Evolutionary conservation across 2,329 filamentous ascomycete genomes (phyloP).

Genomic region (Arthrinium puccinioides): DNA sequence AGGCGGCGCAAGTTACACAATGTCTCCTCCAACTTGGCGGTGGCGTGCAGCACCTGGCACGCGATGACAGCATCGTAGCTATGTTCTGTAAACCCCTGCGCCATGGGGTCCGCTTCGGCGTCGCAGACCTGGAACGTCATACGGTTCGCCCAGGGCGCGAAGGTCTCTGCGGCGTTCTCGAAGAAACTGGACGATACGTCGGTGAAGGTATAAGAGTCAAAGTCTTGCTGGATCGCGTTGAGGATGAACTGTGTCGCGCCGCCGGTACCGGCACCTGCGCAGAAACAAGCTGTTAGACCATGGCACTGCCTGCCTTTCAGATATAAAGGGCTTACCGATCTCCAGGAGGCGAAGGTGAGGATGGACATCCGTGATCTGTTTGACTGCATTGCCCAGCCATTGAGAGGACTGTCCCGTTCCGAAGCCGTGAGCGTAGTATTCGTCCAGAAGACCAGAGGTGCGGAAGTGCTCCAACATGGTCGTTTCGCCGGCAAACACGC

Average conservation of each 20-base stretch:
- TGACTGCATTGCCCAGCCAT: slow-evolving; percentile 15
- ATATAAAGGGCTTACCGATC: no score
- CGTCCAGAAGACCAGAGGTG: slow-evolving; percentile 24
- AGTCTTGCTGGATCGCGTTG: slow-evolving; percentile 18
- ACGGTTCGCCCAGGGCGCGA: slow-evolving; percentile 7
- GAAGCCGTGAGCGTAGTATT: slow-evolving; percentile 22
- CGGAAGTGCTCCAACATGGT: slow-evolving; percentile 29
- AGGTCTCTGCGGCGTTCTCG: slow-evolving; percentile 8
- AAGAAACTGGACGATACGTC: slow-evolving; percentile 36
- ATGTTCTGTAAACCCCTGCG: not conserved
- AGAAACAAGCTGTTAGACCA: no score
- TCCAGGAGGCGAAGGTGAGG: slow-evolving; percentile 36
- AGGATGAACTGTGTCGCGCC: slow-evolving; percentile 30
- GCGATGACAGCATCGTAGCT: slow-evolving; percentile 26
- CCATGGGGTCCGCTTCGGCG: slow-evolving; percentile 6
- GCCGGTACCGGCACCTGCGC: slow-evolving; percentile 32
- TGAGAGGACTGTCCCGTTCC: slow-evolving; percentile 10
- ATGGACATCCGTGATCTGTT: slow-evolving; percentile 29
- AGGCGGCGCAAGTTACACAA: slow-evolving; percentile 20
- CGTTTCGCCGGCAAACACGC: slow-evolving; percentile 23
- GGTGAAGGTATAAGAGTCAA: slow-evolving; percentile 35
- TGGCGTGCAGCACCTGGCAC: slow-evolving; percentile 22
- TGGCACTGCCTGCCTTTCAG: no score
- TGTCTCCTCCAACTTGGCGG: slow-evolving; percentile 13
- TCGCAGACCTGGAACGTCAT: slow-evolving; percentile 26